These are phyloP conservation scores for Colletotrichum acutatum DNA, from an alignment of 2,329 filamentous ascomycete species.

Conservation along the genomic window DNA sequence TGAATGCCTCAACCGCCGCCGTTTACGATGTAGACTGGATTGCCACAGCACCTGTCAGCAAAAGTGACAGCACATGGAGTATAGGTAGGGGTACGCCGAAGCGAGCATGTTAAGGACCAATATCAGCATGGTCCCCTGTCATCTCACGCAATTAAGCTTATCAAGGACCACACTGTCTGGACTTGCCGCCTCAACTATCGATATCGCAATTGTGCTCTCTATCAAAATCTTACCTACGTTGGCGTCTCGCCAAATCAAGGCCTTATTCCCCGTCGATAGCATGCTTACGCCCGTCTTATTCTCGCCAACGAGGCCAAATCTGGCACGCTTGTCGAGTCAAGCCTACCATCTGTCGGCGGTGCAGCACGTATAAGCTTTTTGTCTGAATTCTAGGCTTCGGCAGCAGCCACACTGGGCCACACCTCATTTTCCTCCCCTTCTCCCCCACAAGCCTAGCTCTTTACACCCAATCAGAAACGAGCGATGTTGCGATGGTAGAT, in stretches of 20 bases:
- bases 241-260: background rate
- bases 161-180: conserved; percentile 5
- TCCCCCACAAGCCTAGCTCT: background rate
- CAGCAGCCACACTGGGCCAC: background rate
- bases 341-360: background rate
- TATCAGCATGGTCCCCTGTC: conserved; percentile 4
- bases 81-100: background rate
- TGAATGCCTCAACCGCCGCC: background rate
- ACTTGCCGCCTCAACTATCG: background rate
- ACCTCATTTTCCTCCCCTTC: background rate
- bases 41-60: background rate
- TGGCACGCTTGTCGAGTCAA: background rate
- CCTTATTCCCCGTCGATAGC: background rate
- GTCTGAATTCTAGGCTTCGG: background rate
- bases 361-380: conserved; percentile 24
- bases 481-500: background rate
- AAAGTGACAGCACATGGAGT: background rate
- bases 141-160: conserved; percentile 17
- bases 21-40: background rate
- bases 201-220: background rate
- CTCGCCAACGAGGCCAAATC: background rate
- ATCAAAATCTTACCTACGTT: background rate
- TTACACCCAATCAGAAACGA: background rate
- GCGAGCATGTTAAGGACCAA: background rate
- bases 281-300: background rate